Conservation (phyloP, 2,329 filamentous ascomycete genomes). For the Colletotrichum karsti region DNA sequence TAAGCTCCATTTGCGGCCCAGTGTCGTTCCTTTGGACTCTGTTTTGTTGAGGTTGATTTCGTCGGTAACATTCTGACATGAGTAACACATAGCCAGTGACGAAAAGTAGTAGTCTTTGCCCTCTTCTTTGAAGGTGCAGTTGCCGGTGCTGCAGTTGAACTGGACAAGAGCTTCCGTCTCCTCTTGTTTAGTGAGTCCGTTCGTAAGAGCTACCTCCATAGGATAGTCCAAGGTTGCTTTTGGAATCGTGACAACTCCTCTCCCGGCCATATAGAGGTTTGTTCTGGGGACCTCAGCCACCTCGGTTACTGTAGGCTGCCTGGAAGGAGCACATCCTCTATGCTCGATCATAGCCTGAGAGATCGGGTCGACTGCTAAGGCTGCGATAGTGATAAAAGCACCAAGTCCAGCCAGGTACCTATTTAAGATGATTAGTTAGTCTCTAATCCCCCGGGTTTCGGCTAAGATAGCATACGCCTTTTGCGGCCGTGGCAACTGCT, state of each 20-base stretch:
- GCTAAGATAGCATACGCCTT: neutral
- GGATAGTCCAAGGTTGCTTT: neutral
- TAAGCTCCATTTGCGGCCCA: too few relatives aligned
- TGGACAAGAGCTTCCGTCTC: neutral
- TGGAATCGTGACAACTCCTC: neutral
- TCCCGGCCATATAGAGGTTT: neutral
- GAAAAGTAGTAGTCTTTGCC: neutral
- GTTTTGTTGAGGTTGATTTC: neutral
- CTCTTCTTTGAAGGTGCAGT: neutral
- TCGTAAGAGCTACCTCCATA: neutral
- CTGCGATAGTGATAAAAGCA: neutral
- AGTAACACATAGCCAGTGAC: neutral
- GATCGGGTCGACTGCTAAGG: neutral
- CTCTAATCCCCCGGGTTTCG: too few relatives aligned
- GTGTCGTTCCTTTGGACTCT: too few relatives aligned
- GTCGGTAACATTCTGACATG: neutral
- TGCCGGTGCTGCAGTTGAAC: neutral
- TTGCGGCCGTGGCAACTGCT: neutral
- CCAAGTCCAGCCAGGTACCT: neutral
- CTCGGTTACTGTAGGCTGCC: neutral
- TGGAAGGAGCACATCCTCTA: neutral
- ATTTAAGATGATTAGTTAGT: neutral
- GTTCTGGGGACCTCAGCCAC: neutral
- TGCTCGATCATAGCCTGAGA: constrained; percentile 3
- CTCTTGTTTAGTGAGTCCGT: neutral